Evolutionary conservation across 352 stramenopile genomes (phyloP).

Genomic region (Phytophthora gonapodyides): DNA sequence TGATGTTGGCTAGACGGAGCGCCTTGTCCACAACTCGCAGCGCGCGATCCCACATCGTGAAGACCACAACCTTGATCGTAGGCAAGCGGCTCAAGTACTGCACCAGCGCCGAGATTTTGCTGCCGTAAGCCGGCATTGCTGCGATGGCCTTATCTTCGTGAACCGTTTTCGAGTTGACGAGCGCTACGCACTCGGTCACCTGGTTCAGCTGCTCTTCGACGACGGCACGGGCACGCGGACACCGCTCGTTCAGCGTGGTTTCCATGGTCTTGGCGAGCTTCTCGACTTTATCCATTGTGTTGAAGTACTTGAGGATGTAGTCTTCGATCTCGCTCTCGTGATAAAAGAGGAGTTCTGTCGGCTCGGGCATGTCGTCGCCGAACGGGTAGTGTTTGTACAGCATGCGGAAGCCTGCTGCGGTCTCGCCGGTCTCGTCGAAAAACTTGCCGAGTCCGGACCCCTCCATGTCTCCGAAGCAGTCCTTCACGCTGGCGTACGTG

Average conservation of each 20-base stretch:
- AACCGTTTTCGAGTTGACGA: conserved; percentile 34
- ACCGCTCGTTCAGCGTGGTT: conserved; percentile 61
- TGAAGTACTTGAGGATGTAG: conserved; percentile 67
- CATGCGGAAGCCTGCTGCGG: conserved; percentile 65
- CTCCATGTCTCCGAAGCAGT: conserved; percentile 66
- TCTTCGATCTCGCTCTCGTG: conserved; percentile 66
- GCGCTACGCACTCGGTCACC: conserved; percentile 51
- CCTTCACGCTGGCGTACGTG: conserved; percentile 45
- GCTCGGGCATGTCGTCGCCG: conserved; percentile 51
- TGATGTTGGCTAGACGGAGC: conserved; percentile 58
- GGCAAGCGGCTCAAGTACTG: conserved; percentile 57
- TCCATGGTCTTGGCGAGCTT: conserved; percentile 61
- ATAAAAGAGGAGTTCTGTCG: conserved; percentile 66
- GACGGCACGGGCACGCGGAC: conserved; percentile 44
- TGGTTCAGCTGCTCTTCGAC: conserved; percentile 60
- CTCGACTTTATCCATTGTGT: conserved; percentile 40
- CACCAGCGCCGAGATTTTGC: conserved; percentile 76
- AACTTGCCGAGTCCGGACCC: conserved; percentile 44
- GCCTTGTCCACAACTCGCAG: conserved; percentile 67
- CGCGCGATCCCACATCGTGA: conserved; percentile 81
- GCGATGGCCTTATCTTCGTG: conserved; percentile 30
- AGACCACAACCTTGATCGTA: conserved; percentile 78
- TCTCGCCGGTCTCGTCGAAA: conserved; percentile 58
- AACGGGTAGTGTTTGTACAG: conserved; percentile 59
- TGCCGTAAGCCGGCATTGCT: conserved; percentile 56